Conservation (phyloP, 2,329 filamentous ascomycete genomes). For the Emergomyces orientalis region DNA sequence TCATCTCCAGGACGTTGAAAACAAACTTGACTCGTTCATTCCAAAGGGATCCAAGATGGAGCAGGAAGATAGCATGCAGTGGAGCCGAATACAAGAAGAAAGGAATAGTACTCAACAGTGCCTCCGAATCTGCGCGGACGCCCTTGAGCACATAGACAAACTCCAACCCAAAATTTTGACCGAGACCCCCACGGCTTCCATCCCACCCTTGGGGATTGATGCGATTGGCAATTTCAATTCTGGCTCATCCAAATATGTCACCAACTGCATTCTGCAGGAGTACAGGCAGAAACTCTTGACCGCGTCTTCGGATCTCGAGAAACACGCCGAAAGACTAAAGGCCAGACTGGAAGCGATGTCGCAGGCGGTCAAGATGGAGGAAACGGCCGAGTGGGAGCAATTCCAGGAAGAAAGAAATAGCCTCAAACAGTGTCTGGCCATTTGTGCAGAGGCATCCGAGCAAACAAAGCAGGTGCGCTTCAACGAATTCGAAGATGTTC, state of each 20-base stretch:
- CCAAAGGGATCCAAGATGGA: too few species aligned
- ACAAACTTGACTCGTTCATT: too few species aligned
- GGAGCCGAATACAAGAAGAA: too few species aligned
- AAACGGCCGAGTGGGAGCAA: too few species aligned
- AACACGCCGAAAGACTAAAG: too few species aligned
- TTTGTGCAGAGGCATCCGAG: not conserved
- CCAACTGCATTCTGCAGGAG: not conserved
- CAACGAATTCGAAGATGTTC: not conserved
- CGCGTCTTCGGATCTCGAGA: too few species aligned
- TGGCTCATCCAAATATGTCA: not conserved
- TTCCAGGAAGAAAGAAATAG: too few species aligned
- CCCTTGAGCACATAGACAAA: not conserved
- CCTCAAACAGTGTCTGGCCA: not conserved
- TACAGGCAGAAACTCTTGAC: not conserved
- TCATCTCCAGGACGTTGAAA: too few species aligned
- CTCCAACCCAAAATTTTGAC: not conserved
- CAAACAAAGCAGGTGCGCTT: slow-evolving; percentile 2
- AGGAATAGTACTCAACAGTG: too few species aligned
- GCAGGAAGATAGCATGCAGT: too few species aligned
- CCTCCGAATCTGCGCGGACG: not conserved
- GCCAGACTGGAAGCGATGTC: too few species aligned
- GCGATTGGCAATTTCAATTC: not conserved
- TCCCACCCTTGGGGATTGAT: not conserved
- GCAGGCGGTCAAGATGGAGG: too few species aligned
- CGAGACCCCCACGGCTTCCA: not conserved